Evolutionary conservation across 495 filamentous ascomycete genomes (phyloP), one percentile per base, ranked within the genome.

Genomic region (Aspergillus sclerotiicarbonarius): DNA sequence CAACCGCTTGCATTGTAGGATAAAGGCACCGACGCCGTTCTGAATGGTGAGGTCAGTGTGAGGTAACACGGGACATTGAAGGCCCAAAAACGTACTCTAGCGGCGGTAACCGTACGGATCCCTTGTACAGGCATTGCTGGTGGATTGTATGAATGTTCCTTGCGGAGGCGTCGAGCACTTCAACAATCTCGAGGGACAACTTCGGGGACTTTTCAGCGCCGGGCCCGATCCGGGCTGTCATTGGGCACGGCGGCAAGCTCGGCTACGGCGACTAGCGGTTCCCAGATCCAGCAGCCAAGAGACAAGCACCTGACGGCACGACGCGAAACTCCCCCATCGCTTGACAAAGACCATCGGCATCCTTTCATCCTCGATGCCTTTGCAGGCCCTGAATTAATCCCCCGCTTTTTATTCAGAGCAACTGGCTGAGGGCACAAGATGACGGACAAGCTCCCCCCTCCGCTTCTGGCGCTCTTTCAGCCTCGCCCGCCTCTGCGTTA

Each of bases 11-110:
- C 94, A 98, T 84, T 96, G 92, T 58, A 96, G 82, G 73, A 98
- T 90, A 78, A 98, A 98, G 63, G 93, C 91, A 57, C 92, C 94
- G 62, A 96, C 84, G 80, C 94, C 94, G 76, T 98, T 98, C 90
- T 96, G 62, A 19, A 62, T 32, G 56, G 56, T n/a, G 18, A 13
- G 13, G 29, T 44, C 33, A 43, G 21, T 30, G 13, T 4, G 47
- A 37, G 16, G 41, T n/a, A 21, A 8, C 7, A 37, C 6, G 29
- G 5, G 13, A 21, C 21, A 21, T 21, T n/a, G n/a, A 15, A 6
- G 7, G 4, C 37, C 5, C 9, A 41, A 13, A 4, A 21, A 61
- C 75, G 49, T 70, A 80, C 76, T 64, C 67, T 67, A 57, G 74
- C 75, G 10, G 75, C 46, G 2, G 71, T 63, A 0, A 76, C 67